Percentiles rank a stretch among this genome's conserved stretches.
Conservation (phyloP, 2,329 filamentous ascomycete species). For the Purpureocillium lavendulum region DNA sequence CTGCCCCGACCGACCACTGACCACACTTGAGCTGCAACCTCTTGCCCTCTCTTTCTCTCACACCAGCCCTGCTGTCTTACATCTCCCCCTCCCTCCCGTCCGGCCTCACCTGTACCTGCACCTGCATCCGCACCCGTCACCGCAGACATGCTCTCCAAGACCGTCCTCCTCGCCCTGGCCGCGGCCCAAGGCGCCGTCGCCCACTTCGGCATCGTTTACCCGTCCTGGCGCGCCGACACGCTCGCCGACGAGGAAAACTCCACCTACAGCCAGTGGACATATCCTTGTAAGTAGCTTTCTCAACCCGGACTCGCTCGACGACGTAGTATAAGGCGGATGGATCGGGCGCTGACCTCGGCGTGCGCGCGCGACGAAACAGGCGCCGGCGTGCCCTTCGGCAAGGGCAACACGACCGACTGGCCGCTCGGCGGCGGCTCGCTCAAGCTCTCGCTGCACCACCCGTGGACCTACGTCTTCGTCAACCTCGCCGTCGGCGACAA, state of each 20-base stretch:
- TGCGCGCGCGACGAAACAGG: conserved; percentile 20
- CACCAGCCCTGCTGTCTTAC: too few species aligned
- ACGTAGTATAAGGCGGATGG: too few species aligned
- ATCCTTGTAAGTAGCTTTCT: conserved; percentile 37
- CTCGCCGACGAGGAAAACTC: conserved; percentile 26
- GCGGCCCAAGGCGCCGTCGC: conserved; percentile 29
- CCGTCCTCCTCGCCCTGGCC: conserved; percentile 24
- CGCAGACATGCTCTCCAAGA: conserved; percentile 23
- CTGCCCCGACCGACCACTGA: too few species aligned
- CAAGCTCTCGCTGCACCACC: conserved; percentile 40
- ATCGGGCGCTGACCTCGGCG: too few species aligned
- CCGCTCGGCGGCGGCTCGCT: conserved; percentile 40
- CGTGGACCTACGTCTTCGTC: conserved; percentile 44
- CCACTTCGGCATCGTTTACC: conserved; percentile 41
- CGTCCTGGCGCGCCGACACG: conserved; percentile 39
- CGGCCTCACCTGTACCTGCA: neutral
- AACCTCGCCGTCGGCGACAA: conserved; percentile 43
- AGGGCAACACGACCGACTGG: conserved; percentile 43
- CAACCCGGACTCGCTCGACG: too few species aligned
- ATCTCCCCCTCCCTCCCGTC: too few species aligned
- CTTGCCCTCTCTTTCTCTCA: too few species aligned
- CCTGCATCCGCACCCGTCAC: neutral
- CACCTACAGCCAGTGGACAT: conserved; percentile 38
- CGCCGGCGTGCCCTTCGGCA: conserved; percentile 35
- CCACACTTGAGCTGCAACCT: too few species aligned